Percentiles rank a stretch among this genome's conserved stretches.
These are phyloP conservation scores for Aegilops sharonensis DNA, from an alignment of 176 grass and related monocot genomes.

Conservation along the genomic window DNA sequence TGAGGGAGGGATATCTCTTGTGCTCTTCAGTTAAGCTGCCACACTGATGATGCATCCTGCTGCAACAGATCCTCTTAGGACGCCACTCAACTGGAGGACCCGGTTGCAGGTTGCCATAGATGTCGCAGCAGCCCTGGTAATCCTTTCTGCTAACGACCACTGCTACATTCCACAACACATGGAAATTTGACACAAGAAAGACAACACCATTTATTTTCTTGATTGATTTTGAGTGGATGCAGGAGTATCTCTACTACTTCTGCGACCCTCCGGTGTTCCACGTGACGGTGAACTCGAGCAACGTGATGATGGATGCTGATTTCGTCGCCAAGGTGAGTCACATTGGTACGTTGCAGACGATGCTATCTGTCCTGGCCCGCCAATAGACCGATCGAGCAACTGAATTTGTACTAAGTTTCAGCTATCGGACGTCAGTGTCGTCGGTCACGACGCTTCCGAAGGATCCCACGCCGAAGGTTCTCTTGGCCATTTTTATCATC, in stretches of 20 bases:
- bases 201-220: constrained; percentile 11
- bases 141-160: not conserved
- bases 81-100: constrained; percentile 83
- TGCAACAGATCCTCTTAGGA: constrained; percentile 77
- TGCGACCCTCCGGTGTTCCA: constrained; percentile 80
- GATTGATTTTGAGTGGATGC: constrained; percentile 26
- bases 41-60: not conserved
- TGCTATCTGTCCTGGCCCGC: not conserved
- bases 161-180: not conserved
- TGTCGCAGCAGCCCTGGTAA: constrained; percentile 90
- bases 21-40: not conserved
- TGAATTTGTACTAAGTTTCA: constrained; percentile 22
- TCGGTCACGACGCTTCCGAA: constrained; percentile 11
- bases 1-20: not conserved
- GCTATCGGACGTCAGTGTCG: constrained; percentile 64
- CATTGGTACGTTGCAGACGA: not conserved
- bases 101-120: constrained; percentile 86
- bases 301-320: constrained; percentile 66
- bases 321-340: constrained; percentile 67
- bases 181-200: not conserved
- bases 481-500: not conserved
- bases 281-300: constrained; percentile 68
- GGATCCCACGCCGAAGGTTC: constrained; percentile 43
- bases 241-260: constrained; percentile 96
- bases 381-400: not conserved